Conservation (phyloP, 176 grass and related monocot species). For the Pontederia paniculata region DNA sequence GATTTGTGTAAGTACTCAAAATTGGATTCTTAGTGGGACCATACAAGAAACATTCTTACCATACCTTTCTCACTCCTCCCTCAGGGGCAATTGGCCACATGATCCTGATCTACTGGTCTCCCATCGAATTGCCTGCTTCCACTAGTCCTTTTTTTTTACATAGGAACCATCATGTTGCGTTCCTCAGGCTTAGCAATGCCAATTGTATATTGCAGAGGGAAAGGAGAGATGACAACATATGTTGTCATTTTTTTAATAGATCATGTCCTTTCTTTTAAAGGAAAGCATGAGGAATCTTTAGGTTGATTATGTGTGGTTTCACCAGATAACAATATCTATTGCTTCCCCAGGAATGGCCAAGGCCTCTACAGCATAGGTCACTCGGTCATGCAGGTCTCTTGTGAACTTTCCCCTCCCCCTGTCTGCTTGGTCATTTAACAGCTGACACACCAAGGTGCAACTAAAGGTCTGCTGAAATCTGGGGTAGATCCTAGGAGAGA, state of each 20-base stretch:
- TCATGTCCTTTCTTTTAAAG: neutral
- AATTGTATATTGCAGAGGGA: neutral
- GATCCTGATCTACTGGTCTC: neutral
- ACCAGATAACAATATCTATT: neutral
- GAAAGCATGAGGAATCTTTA: neutral
- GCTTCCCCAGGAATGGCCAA: neutral
- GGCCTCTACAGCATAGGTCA: no score
- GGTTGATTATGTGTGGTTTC: neutral
- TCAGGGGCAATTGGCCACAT: neutral
- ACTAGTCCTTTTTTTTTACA: neutral
- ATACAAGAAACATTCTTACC: no score
- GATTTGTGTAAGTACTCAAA: neutral
- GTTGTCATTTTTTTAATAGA: neutral
- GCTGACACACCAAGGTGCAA: neutral
- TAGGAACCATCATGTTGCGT: neutral
- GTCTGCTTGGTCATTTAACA: neutral
- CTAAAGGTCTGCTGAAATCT: no score
- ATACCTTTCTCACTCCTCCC: neutral
- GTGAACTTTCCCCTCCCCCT: no score
- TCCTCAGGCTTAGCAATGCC: neutral
- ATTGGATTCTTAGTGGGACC: constrained; percentile 1
- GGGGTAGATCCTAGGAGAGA: neutral
- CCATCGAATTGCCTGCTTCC: neutral
- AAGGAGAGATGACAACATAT: neutral
- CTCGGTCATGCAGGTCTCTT: neutral